These are phyloP conservation scores for Tetrapisispora namnaoensis DNA, from an alignment of 805 yeast genomes.

Conservation along the genomic window DNA sequence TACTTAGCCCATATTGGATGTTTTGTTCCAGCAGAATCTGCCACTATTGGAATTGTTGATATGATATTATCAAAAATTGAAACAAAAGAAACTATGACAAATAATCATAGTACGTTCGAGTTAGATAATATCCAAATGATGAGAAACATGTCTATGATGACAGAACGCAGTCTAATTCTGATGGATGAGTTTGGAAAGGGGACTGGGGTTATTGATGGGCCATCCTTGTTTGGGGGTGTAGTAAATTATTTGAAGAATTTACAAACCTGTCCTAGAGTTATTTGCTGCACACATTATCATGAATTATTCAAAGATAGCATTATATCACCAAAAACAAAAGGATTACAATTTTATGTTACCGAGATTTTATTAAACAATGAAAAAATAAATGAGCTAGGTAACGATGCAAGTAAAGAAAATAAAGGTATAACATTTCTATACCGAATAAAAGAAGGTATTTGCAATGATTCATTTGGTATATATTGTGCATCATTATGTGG, in stretches of 20 bases:
- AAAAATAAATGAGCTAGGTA: background rate
- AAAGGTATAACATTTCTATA: constrained; percentile 29
- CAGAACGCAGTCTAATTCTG: constrained; percentile 35
- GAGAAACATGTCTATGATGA: constrained; percentile 33
- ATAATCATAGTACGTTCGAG: constrained; percentile 40
- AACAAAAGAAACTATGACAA: constrained; percentile 33
- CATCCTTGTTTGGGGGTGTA: constrained; percentile 35
- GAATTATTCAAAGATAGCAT: constrained; percentile 30
- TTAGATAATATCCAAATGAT: constrained; percentile 39
- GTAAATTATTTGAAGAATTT: constrained; percentile 18
- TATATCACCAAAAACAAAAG: constrained; percentile 10
- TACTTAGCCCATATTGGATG: constrained; percentile 46
- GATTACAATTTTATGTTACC: constrained; percentile 30
- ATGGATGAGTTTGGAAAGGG: constrained; percentile 51
- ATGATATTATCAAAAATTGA: constrained; percentile 38
- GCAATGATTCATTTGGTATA: constrained; percentile 31
- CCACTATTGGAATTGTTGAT: constrained; percentile 39
- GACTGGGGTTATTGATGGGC: constrained; percentile 39
- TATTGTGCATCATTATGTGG: constrained; percentile 36
- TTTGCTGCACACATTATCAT: constrained; percentile 38
- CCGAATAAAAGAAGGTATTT: constrained; percentile 25
- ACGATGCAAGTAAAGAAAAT: background rate
- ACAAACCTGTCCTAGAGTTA: constrained; percentile 18
- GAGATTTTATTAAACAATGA: constrained; percentile 20
- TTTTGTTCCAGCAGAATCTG: constrained; percentile 41